A percentile compares a stretch with the other conserved stretches of the same genome.
Evolutionary conservation across 768 basidiomycete genomes (phyloP).

Genomic region (Imleria badia): DNA sequence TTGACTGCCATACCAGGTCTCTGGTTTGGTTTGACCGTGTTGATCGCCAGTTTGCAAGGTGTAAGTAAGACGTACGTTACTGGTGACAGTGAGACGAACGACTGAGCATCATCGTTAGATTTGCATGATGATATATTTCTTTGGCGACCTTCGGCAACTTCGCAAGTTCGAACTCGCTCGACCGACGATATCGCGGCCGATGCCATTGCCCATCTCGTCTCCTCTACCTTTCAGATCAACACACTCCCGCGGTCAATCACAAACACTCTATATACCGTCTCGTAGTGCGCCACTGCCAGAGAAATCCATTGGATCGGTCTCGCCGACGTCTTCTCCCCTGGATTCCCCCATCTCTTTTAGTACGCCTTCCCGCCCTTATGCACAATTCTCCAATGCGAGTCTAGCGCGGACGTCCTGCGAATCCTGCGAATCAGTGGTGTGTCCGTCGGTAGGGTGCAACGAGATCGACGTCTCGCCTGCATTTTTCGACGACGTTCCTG

Average conservation of each 20-base stretch:
- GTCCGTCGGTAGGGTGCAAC: constrained; percentile 13
- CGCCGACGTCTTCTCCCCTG: constrained; percentile 1
- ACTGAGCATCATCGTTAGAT: constrained; percentile 30
- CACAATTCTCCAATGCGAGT: constrained; percentile 10
- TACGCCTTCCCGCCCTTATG: neutral
- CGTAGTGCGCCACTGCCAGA: constrained; percentile 5
- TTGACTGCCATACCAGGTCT: constrained; percentile 62
- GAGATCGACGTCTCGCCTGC: constrained; percentile 44
- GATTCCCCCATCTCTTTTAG: constrained; percentile 15
- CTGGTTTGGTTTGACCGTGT: constrained; percentile 65
- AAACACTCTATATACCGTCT: constrained; percentile 7
- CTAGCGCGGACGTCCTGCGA: constrained; percentile 9
- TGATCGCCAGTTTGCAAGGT: constrained; percentile 65
- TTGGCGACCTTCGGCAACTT: constrained; percentile 77
- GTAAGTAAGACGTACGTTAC: constrained; percentile 34
- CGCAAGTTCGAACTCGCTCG: constrained; percentile 76
- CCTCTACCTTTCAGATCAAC: constrained; percentile 8
- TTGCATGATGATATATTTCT: constrained; percentile 75
- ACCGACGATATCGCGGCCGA: constrained; percentile 57
- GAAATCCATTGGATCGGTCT: neutral
- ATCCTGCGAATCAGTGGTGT: constrained; percentile 18
- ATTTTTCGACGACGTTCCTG: constrained; percentile 43
- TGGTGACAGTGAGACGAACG: neutral
- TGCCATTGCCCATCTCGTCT: constrained; percentile 17
- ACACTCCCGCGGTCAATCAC: neutral